Conservation (phyloP, 2,329 filamentous ascomycete genomes). For the Fusarium armeniacum region DNA sequence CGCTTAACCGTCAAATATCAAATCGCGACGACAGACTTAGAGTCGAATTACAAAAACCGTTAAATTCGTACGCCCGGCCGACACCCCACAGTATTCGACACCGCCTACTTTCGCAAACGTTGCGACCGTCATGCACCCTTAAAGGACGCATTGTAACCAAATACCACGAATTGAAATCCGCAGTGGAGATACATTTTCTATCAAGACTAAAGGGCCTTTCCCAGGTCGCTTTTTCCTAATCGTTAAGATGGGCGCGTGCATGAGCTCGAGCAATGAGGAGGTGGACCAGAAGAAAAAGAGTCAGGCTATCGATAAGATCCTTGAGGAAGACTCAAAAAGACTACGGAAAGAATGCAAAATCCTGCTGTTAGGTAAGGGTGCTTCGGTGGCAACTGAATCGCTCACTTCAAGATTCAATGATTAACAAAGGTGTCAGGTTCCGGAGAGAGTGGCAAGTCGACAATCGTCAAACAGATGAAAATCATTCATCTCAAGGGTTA, state of each 20-base stretch:
- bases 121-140: slow-evolving; percentile 48
- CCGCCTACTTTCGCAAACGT: slow-evolving; percentile 31
- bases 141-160: slow-evolving; percentile 37
- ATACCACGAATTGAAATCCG: slow-evolving; percentile 33
- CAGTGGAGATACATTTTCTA: slow-evolving; percentile 21
- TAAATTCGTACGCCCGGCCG: not conserved
- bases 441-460: slow-evolving; percentile 98
- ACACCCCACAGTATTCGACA: slow-evolving; percentile 26
- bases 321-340: slow-evolving; percentile 94
- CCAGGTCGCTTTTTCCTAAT: slow-evolving; percentile 34
- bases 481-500: slow-evolving; percentile 99
- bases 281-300: slow-evolving; percentile 95
- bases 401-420: slow-evolving; percentile 6
- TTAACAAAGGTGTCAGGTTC: slow-evolving; percentile 74
- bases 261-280: slow-evolving; percentile 89
- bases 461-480: slow-evolving; percentile 99
- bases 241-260: slow-evolving; percentile 87
- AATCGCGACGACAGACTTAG: slow-evolving; percentile 12
- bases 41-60: slow-evolving; percentile 11
- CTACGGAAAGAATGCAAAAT: slow-evolving; percentile 99
- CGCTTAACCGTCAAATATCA: slow-evolving; percentile 5
- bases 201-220: slow-evolving; percentile 29
- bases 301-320: slow-evolving; percentile 91
- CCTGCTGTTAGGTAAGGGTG: slow-evolving; percentile 82
- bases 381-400: slow-evolving; percentile 23